Base-by-base conservation (phyloP, 768 basidiomycete species). In the Xerocomellus amylosporus region DNA sequence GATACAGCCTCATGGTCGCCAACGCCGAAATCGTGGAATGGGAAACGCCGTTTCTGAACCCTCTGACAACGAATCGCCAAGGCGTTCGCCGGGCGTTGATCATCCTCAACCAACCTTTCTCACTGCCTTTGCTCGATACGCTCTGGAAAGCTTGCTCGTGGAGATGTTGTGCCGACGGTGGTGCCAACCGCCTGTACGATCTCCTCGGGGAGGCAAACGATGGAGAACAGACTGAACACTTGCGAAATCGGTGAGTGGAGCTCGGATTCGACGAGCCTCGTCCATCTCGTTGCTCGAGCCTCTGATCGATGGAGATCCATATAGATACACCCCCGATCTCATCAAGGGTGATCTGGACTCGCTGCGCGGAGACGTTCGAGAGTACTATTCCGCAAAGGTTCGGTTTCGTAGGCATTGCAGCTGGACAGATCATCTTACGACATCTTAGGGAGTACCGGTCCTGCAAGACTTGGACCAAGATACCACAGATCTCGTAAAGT, bases 401-500 rank as follows among this genome's bases (percentile, higher is more conserved):
- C 38, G 79, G 62, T 34, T 14, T 33, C 13, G 2, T 9, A 50
- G 17, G 34, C 39, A 40, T 56, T 49, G 12, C 22, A 13, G 14
- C 19, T 28, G 15, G 38, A 22, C 28, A 24, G 42, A 44, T 20
- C 15, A 44, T 31, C 38, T 54, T 30, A 52, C 39, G 0, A 48
- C 15, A 22, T 30, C 28, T 34, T 24, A 94, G 91, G 85, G 81
- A 31, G 88, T 97, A 3, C 66, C 71, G 0, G 73, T 96, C 36
- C 65, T 84, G 0, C 71, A 83, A 49, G 95, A 97, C 63, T 59
- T 73, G 0, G 83, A 88, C 65, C 86, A 93, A 66, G 71, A 92
- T 65, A 81, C 92, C n/a, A 98, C 96, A 0, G 97, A 99, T 68
- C 79, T 99, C 54, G 93, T 91, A 88, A 99, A 99, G 72, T 98